Base-by-base conservation (phyloP, 78 protist genomes). In the Dictyostelium firmibasis region DNA sequence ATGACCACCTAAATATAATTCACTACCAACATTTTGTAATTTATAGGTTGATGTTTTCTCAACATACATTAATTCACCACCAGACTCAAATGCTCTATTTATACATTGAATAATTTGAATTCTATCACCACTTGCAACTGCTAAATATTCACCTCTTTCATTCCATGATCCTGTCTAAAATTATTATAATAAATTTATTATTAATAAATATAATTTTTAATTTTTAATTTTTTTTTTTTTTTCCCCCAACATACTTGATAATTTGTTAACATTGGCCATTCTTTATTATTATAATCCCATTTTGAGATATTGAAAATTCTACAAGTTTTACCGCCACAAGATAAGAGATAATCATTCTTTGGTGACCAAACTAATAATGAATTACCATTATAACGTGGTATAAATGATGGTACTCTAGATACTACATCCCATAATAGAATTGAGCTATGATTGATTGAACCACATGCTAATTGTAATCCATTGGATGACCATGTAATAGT, bases 351-450 rank as follows among this genome's bases (percentile, higher is more conserved):
- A n/a, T 89, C 74, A 20, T 62, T 47, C 20, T 44, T 43, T 27
- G 78, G 81, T 3, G 85, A 81, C 69, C 75, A 89, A 44, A 57
- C 38, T 9, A 89, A 35, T 2, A 81, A 29, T 27, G 81, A 13
- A 33, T 76, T 89, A 13, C 94, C 94, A 44, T 85, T 67, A 47
- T 89, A 35, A 23, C 94, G 18, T 33, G 94, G 88, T 25, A 89
- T 25, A 29, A 69, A 44, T 18, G 87, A 43, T 44, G 94, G 94
- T 70, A 89, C 94, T 47, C 86, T 38, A 8, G 72, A n/a, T 5
- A 86, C 86, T 8, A 89, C 86, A 44, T 89, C 94, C 94, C 94
- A 89, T 16, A 89, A 31, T 2, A 81, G 35, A n/a, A 89, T 81
- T 8, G 78, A 81, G 11, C 41, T 20, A 8, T 60, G 47, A 14